Evolutionary conservation across 306 rosid species (phyloP).

Genomic region (Alnus glutinosa): DNA sequence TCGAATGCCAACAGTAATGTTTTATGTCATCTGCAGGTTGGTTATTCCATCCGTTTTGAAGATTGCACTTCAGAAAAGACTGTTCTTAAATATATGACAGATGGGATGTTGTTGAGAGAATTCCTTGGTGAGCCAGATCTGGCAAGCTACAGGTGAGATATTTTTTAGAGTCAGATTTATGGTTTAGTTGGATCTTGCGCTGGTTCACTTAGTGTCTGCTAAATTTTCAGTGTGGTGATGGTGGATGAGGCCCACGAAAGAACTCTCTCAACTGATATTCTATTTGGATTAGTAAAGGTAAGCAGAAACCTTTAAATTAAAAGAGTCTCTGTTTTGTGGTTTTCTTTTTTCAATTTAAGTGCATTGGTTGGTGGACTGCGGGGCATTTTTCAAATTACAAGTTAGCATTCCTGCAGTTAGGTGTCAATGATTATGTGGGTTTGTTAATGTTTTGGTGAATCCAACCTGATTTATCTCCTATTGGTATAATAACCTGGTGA

Average conservation of each 20-base stretch:
- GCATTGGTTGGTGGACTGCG: constrained; percentile 16
- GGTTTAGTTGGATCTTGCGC: constrained; percentile 23
- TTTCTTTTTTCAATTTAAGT: neutral
- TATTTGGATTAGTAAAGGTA: constrained; percentile 94
- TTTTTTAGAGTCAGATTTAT: constrained; percentile 13
- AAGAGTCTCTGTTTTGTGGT: neutral
- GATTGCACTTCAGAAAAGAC: constrained; percentile 98
- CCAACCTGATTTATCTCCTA: neutral
- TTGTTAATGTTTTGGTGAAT: constrained; percentile 11
- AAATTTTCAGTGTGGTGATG: constrained; percentile 83
- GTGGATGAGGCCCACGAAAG: constrained; percentile 99
- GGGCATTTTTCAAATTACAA: constrained; percentile 14
- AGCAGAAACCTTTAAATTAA: constrained; percentile 27
- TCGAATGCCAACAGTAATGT: neutral
- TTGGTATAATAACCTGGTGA: neutral
- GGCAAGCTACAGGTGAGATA: constrained; percentile 76
- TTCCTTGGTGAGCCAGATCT: constrained; percentile 97
- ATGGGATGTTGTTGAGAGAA: constrained; percentile 95
- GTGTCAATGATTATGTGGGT: neutral
- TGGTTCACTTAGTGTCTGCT: constrained; percentile 31
- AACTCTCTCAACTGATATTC: constrained; percentile 93
- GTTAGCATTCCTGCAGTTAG: constrained; percentile 22
- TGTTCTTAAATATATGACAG: constrained; percentile 91
- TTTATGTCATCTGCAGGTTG: constrained; percentile 63
- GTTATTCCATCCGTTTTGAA: constrained; percentile 96